Base-by-base conservation (phyloP, 2,329 filamentous ascomycete genomes). In the Verticillium tricorpus region DNA sequence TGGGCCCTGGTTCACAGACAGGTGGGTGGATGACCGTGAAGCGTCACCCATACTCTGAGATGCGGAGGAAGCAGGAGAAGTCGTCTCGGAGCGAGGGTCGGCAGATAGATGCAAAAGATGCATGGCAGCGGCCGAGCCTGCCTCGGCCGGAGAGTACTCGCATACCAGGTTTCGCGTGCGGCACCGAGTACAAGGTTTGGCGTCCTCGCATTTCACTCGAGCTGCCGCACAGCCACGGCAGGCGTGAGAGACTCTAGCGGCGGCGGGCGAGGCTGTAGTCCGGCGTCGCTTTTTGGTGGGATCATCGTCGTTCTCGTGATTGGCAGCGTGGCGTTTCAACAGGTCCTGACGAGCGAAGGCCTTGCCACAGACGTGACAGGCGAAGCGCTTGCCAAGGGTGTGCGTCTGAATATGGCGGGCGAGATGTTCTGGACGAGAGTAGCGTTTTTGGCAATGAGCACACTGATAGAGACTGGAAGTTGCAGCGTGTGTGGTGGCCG, bases 151-250 rank as follows among this genome's bases (percentile, higher is more conserved):
- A 4, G 71, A 69, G 62, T 72, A 76, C 60, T 79, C 78, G 70
- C 82, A 85, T 15, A 66, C 69, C 59, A 84, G 64, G 54, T 79
- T 78, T 32, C 82, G 77, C 60, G 73, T 78, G 58, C 78, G 73
- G 65, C 82, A 85, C 34, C 82, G 77, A 19, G 77, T 77, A 67
- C 82, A 85, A 35, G 82, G 82, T 70, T 85, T 85, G 25, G 74
- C 68, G 61, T 85, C 82, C 63, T 84, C 81, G 63, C 82, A 85
- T 66, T 84, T 85, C 55, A 85, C 80, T 22, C 82, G 75, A 12
- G 82, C 82, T 19, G 76, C 69, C 3, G 82, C 82, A 64, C 82
- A 85, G 11, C 79, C 72, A 28, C 77, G 77, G 65, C 82, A 85
- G 15, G 82, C 82, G 65, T 84, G 81, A 11, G 78, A 80, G 12